Evolutionary conservation across 305 asterid genomes (phyloP), one percentile per base, ranked within the genome.

Genomic region (Fraxinus sp.): DNA sequence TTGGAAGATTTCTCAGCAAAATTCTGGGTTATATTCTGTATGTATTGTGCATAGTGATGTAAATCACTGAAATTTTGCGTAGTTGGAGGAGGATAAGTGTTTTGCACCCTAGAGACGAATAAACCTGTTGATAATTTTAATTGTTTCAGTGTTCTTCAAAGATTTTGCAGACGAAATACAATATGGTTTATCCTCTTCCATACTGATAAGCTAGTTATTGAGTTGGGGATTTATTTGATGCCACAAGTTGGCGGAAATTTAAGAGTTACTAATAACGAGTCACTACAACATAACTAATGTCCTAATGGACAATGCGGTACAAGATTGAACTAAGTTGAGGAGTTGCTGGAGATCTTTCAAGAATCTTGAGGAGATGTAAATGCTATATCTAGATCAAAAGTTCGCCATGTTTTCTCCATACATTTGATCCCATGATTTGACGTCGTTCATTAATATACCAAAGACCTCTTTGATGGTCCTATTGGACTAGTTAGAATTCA

Each of bases 1-100:
- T 8, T 59, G 82, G 64, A 36, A 62, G 81, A 30, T 55, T 72
- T 30, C 78, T 77, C 28, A n/a, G 37, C 75, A 36, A 64, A 7
- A 37, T 78, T 78, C 7, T 78, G 32, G 32, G 7, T 78, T 41
- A 26, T 59, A 13, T 30, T 26, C 16, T 73, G 2, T 8, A 74
- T 85, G 66, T 16, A 77, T 35, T 37, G 11, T 46, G 77, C 74
- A 43, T 18, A 52, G 30, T 66, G 55, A 46, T 70, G 28, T 39
- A 37, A 72, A 77, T 33, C 68, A 75, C 18, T 82, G 20, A 22
- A 77, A 39, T 79, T 26, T 41, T 41, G 52, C 16, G 55, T 0
- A 43, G 52, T 43, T 43, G 13, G n/a, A 43, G 55, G 55, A 43
- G 55, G 55, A 43, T 43, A 43, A 11, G 37, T 35, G 37, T 35